These are phyloP conservation scores for Nasturtium officinale DNA, from an alignment of 345 rosid genomes.

Conservation along the genomic window DNA sequence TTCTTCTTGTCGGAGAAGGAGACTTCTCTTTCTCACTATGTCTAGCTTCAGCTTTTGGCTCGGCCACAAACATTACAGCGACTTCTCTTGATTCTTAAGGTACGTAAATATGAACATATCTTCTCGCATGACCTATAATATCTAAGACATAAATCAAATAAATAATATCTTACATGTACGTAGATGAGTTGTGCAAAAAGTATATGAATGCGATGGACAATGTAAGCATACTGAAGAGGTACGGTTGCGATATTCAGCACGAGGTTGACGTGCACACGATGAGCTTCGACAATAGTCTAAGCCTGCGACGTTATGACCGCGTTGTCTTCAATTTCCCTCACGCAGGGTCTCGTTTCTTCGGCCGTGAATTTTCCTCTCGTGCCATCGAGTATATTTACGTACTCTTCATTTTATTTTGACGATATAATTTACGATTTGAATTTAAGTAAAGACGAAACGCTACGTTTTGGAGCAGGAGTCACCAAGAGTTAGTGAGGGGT, in stretches of 20 bases:
- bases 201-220: slow-evolving; percentile 37
- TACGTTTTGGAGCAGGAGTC: slow-evolving; percentile 36
- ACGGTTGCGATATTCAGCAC: slow-evolving; percentile 42
- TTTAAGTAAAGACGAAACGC: neutral
- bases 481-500: slow-evolving; percentile 44
- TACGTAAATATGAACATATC: slow-evolving; percentile 9
- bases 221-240: slow-evolving; percentile 6
- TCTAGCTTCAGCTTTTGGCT: slow-evolving; percentile 59
- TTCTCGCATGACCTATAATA: neutral
- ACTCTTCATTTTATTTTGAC: neutral
- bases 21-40: slow-evolving; percentile 61
- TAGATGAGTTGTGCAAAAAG: slow-evolving; percentile 22
- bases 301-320: slow-evolving; percentile 40
- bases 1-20: slow-evolving; percentile 65
- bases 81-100: slow-evolving; percentile 56
- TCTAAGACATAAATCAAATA: neutral
- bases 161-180: slow-evolving; percentile 2
- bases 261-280: slow-evolving; percentile 45
- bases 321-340: slow-evolving; percentile 53
- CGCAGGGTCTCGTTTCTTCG: slow-evolving; percentile 49
- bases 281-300: slow-evolving; percentile 35
- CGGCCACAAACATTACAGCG: slow-evolving; percentile 61
- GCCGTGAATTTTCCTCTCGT: neutral
- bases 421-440: neutral
- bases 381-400: slow-evolving; percentile 33